Base-by-base conservation (phyloP, 805 yeast genomes). In the Saturnispora hagleri region DNA sequence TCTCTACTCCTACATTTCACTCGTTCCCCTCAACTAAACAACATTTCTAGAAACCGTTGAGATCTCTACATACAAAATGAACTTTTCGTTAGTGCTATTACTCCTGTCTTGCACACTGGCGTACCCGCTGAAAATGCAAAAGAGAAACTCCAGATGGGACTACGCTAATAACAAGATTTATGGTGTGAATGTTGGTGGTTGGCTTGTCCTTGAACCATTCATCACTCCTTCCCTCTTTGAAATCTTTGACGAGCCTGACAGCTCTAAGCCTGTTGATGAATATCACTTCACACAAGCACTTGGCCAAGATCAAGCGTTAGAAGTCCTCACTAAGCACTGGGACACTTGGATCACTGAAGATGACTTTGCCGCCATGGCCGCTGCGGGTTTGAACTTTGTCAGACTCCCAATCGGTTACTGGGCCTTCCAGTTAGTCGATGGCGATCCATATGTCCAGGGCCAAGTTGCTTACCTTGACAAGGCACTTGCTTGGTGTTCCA, bases 141-240 rank as follows among this genome's bases (percentile, higher is more conserved):
- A 64, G 52, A 60, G 67, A 54, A 55, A 57, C 52, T 53, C 64
- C 8, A 60, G 66, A 52, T 68, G 68, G 67, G 66, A 68, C 51
- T 69, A 69, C 53, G 9, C 38, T 1, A 51, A 38, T 26, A 60
- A 65, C 5, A 62, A 61, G 36, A 18, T 66, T 6, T 57, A 76
- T 42, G 96, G 96, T 60, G 89, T 89, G 47, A 84, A 85, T 62
- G 69, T 89, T 33, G 97, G 97, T 56, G 95, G 96, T 45, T 89
- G 96, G 96, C 75, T 89, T 48, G 89, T 89, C 2, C 69, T 89
- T 43, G 97, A 89, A 68, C 89, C 96, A 2, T 88, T 75, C 67
- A 89, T 89, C 62, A 85, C 89, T 1, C 96, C 96, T 5, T 79
- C 89, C 1, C 66, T 85, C 46, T 88, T 89, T 62, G 69, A 72